Base-by-base conservation (phyloP, 768 basidiomycete species). In the Russula dissimulans region DNA sequence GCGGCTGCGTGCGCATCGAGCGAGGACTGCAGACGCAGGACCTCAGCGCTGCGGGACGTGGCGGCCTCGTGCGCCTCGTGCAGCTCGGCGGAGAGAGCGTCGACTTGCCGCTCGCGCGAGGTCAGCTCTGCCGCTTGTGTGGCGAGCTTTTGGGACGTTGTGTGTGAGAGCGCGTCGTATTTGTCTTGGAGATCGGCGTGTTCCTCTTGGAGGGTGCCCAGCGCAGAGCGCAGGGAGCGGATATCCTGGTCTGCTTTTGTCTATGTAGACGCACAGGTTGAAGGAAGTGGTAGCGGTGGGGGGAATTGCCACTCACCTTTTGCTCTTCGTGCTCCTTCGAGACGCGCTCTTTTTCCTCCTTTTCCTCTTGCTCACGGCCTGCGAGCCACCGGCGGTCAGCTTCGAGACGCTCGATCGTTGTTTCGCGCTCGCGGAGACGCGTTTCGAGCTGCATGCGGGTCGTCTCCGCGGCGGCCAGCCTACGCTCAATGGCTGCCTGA, bases 341-440 rank as follows among this genome's bases (percentile, higher is more conserved):
- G 56, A 87, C 81, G 10, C 69, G 70, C 58, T 88, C 84, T 70
- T 81, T 86, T 70, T 85, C 86, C 59, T 84, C 81, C 26, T 81
- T 74, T 61, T 89, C 87, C 41, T 84, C 81, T 51, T 78, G 75
- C 69, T 90, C 89, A 4, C 84, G 71, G 62, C 89, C 86, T 0
- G 84, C 74, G 52, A 89, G 77, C 75, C 78, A 89, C 17, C 86
- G 74, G 41, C 88, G 74, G 67, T 91, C 89, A 17, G 79, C 74
- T 66, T 90, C 86, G 10, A 92, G 75, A 46, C 82, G 73, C 45
- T 87, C 86, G 31, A 91, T 78, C 26, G 73, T 69, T 1, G 77
- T 64, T 3, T 88, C 85, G 67, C 80, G 82, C 70, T 90, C 85
- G 36, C 84, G 76, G 4, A 90, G 73, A 68, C 84, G 84, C 12